These are phyloP conservation scores for Cladosporium oxysporum DNA, from an alignment of 2,329 filamentous ascomycete species.

Conservation along the genomic window DNA sequence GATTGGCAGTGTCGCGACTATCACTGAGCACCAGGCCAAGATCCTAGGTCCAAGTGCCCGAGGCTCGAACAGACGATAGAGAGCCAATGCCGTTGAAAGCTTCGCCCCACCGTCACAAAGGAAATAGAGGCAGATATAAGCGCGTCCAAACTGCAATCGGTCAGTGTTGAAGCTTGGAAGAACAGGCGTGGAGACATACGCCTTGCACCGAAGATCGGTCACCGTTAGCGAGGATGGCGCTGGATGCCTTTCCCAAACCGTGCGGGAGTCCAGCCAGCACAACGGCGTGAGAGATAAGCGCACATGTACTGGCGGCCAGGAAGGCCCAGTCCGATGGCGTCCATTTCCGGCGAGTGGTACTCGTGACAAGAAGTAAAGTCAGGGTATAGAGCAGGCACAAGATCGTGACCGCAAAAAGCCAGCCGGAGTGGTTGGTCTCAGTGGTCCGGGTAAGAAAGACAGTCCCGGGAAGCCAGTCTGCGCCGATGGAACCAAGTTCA, in stretches of 20 bases:
- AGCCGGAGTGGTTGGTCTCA: not conserved
- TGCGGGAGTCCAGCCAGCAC: not conserved
- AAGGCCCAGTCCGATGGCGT: not conserved
- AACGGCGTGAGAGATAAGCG: not conserved
- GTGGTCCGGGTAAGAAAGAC: conserved; percentile 4
- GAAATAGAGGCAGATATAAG: not conserved
- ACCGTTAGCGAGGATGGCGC: no score
- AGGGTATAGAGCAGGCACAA: not conserved
- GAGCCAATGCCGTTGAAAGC: not conserved
- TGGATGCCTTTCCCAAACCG: not conserved
- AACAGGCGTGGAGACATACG: not conserved
- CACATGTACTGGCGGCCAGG: not conserved
- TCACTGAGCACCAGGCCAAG: not conserved
- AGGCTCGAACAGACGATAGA: not conserved
- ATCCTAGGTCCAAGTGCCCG: not conserved
- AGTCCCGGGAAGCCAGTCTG: not conserved
- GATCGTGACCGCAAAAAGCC: not conserved
- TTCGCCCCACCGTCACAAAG: not conserved
- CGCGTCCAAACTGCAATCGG: not conserved
- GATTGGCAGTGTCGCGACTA: not conserved
- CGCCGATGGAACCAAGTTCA: not conserved
- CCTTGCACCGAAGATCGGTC: not conserved
- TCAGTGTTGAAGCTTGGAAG: not conserved
- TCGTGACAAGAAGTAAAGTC: not conserved
- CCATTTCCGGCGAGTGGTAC: not conserved